A percentile compares a stretch with the other conserved stretches of the same genome.
Evolutionary conservation across 2,329 filamentous ascomycete species (phyloP).

Genomic region (Stachybotrys echinatus): DNA sequence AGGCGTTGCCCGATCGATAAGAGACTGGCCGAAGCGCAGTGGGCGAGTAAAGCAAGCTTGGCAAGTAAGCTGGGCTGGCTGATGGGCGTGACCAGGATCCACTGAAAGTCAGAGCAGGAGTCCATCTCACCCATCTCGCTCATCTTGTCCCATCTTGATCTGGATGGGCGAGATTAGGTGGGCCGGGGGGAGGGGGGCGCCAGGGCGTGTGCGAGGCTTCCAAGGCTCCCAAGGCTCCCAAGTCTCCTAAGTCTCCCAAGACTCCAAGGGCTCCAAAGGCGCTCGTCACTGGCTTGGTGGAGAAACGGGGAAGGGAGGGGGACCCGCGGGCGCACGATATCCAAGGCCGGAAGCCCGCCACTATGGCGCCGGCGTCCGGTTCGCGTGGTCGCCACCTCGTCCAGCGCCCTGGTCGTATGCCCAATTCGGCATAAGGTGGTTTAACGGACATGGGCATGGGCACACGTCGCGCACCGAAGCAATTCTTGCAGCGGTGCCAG

Average conservation of each 20-base stretch:
- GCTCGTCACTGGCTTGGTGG: too few species aligned
- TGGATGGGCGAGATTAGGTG: slow-evolving; percentile 12
- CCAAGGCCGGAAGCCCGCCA: neutral
- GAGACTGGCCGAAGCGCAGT: neutral
- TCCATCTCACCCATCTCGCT: slow-evolving; percentile 8
- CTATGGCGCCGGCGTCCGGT: neutral
- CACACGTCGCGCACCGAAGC: neutral
- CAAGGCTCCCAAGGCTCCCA: too few species aligned
- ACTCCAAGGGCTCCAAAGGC: too few species aligned
- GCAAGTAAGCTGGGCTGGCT: neutral
- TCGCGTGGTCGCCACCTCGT: neutral
- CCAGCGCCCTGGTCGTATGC: neutral
- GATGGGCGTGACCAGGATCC: slow-evolving; percentile 14
- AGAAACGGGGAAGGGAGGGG: too few species aligned
- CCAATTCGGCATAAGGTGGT: neutral
- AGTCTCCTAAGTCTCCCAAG: too few species aligned
- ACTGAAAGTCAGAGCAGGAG: slow-evolving; percentile 5
- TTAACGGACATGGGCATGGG: neutral
- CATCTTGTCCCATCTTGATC: neutral
- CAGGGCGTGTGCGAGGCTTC: neutral
- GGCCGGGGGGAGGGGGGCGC: slow-evolving; percentile 1
- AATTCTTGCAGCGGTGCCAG: too few species aligned
- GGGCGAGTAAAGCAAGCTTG: too few species aligned
- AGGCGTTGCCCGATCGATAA: neutral
- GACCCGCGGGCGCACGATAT: slow-evolving; percentile 5